Base-by-base conservation (phyloP, 257 asterid species). In the Coffea eugenioides region DNA sequence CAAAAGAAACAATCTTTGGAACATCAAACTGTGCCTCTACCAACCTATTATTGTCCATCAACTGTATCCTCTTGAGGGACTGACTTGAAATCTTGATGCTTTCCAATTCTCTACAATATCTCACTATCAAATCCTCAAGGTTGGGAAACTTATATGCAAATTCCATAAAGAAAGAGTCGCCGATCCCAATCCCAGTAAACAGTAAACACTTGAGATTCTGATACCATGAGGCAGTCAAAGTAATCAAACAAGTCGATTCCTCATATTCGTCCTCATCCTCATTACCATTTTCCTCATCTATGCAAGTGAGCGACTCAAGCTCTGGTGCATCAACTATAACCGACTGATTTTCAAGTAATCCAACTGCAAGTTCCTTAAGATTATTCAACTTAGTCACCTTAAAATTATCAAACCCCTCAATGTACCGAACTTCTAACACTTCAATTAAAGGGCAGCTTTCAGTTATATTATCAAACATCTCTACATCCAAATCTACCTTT, bases 21-120 rank as follows among this genome's bases (percentile, higher is more conserved):
- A 74, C 77, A 74, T 74, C 51, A 74, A 74, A 31, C 8, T 59
- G 66, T 20, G 66, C 66, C 66, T 21, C 66, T 21, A 21, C 2
- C 77, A 74, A 54, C 18, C 9, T 43, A 2, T 0, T 6, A n/a
- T 46, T n/a, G 0, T 14, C 7, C 18, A 7, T 23, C 14, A 56
- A 14, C 31, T 10, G 49, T 31, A 74, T 31, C 3, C 5, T 54
- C 51, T 74, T 56, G 49, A 74, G 51, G 0, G 66, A 74, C 10
- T 9, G 2, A 59, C 51, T 74, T 3, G 77, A 74, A 52, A 74
- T 18, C 9, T 27, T 59, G 46, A 74, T 31, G 34, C 31, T 31
- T 74, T 27, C 14, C 27, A 73, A 20, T 31, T 49, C 11, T 2
- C 13, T 6, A 21, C 21, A 49, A 5, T 31, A 1, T 2, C 15